Base-by-base conservation (phyloP, 2,329 filamentous ascomycete genomes). In the Fusarium transvaalense region DNA sequence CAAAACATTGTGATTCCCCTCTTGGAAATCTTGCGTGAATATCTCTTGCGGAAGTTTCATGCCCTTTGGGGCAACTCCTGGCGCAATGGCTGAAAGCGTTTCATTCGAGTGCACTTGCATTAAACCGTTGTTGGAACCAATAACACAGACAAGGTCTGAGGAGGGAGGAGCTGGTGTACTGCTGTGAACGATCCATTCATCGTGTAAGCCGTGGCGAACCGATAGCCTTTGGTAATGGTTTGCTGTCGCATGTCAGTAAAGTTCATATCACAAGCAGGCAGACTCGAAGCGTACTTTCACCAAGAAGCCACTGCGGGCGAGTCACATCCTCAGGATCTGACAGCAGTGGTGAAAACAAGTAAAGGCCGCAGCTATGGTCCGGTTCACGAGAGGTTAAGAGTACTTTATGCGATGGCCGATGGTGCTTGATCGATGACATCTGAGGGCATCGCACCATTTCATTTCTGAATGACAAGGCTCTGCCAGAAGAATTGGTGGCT, bases 51-150 rank as follows among this genome's bases (percentile, higher is more conserved):
- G 75, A 2, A 65, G 38, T 4, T 72, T 68, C 23, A 60, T 51
- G 57, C 58, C 70, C 41, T 64, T 74, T 27, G 66, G 38, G 2
- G 66, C 21, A 43, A 48, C 56, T 17, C 59, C 62, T 17, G 75
- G 77, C 2, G 77, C 75, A 31, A 82, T 66, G 78, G 78, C 82
- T 5, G 68, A 63, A 27, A 81, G 73, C 3, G 69, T 68, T 43
- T 77, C 74, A 60, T 78, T 68, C 35, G 71, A 63, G 32, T 76
- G 68, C 19, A 83, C 75, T 21, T 76, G 72, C 14, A 84, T 56
- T 8, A 88, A 76, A n/a, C 85, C 86, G 3, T 74, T 72, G 67
- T 77, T 83, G 2, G 85, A 84, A 42, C 84, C 86, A 42, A 86
- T 74, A 7, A 84, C 76, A 72, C 84, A 86, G 38, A 82, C 68